Base-by-base conservation (phyloP, 441 rosid genomes). In the Jatropha podagrica region DNA sequence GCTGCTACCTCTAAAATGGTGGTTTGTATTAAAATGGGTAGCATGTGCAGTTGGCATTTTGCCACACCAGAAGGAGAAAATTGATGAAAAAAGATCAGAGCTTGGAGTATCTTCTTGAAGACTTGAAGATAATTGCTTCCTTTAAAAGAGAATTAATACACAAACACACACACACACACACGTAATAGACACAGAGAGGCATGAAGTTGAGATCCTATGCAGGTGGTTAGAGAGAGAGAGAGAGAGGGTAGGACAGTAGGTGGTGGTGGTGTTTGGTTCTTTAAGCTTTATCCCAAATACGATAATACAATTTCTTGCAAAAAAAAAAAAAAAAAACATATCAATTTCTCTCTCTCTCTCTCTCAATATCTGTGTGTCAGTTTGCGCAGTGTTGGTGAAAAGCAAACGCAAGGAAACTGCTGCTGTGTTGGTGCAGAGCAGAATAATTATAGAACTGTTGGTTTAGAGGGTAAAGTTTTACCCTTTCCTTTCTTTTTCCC, bases 331-430 rank as follows among this genome's bases (percentile, higher is more conserved):
- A 56, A 7, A 52, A 18, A 12, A 55, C 11, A 72, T 26, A 27
- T 51, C 20, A 65, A 46, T 44, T 66, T 17, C 15, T 60, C 69
- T 65, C 61, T 60, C 68, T 78, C 69, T 69, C 65, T 60, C 71
- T 78, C 75, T 76, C 65, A 65, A 46, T 49, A 74, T 74, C 70
- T 49, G 65, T 77, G 70, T 77, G 83, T 77, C 85, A 83, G 79
- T 69, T 64, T 67, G 74, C 54, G 71, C 82, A 83, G 80, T 61
- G 86, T 55, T 76, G 74, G 72, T 65, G 74, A 80, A 76, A 78
- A 60, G 65, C 74, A 77, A 80, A 75, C 73, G 67, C 83, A 64
- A 68, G 44, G 72, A 68, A 52, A 77, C 79, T 68, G 75, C 75
- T 56, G 72, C 72, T 62, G 38, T 48, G 65, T 51, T 63, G 75